A percentile compares a stretch with the other conserved stretches of the same genome.
Evolutionary conservation across 495 filamentous ascomycete genomes (phyloP).

Genomic region (Cercophora scortea): DNA sequence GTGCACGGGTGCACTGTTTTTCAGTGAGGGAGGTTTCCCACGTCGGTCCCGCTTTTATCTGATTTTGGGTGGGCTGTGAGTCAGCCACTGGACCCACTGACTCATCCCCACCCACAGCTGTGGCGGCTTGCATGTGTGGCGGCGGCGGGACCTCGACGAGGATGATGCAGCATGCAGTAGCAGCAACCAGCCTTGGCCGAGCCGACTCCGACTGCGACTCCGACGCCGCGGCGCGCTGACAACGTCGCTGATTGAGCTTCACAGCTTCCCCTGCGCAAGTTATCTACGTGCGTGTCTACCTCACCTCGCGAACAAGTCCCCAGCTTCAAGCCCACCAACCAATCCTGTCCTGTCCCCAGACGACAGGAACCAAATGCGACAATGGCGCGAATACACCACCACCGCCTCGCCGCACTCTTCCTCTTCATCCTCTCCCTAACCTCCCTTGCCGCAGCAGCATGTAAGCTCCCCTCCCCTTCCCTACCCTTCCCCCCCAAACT

Average conservation of each 20-base stretch:
- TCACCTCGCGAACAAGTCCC: no score
- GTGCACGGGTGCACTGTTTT: conserved; percentile 17
- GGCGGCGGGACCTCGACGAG: neutral
- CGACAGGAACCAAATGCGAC: neutral
- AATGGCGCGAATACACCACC: conserved; percentile 27
- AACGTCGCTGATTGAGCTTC: no score
- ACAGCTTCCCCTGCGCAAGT: no score
- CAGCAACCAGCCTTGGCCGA: no score
- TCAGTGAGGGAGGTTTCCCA: neutral
- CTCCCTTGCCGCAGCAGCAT: conserved; percentile 22
- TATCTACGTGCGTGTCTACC: no score
- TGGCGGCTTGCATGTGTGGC: neutral
- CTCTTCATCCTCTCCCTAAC: conserved; percentile 17
- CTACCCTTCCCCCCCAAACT: neutral
- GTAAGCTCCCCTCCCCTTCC: conserved; percentile 21
- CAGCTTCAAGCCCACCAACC: no score
- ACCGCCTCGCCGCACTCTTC: conserved; percentile 26
- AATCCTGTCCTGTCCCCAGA: no score
- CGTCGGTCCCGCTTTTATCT: neutral
- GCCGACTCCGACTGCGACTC: no score
- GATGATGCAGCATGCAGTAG: no score
- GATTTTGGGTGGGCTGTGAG: no score
- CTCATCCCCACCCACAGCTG: no score
- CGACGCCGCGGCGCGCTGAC: no score
- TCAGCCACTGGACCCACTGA: neutral